Evolutionary conservation across 1,139 yeast genomes (phyloP).

Genomic region (Protomyces macrosporus): DNA sequence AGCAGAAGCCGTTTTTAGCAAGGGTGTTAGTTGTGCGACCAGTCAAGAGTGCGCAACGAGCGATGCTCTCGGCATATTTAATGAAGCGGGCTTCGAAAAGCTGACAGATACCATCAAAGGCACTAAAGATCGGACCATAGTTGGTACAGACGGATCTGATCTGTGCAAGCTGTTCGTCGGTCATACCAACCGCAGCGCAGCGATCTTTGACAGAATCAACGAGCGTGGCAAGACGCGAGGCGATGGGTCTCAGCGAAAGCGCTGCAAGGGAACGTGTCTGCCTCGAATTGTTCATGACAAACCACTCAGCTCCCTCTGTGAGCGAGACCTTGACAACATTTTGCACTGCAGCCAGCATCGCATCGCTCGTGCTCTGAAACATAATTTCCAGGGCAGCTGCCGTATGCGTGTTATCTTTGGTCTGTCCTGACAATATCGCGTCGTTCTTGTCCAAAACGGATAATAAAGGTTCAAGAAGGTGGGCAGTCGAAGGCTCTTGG

Average conservation of each 20-base stretch:
- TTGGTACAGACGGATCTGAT: neutral
- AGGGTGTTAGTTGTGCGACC: slow-evolving; percentile 41
- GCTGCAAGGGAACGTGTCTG: neutral
- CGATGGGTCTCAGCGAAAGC: neutral
- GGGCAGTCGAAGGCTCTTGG: too few species aligned
- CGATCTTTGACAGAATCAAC: neutral
- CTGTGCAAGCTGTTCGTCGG: too few species aligned
- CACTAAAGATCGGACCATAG: slow-evolving; percentile 3
- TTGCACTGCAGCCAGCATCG: slow-evolving; percentile 45
- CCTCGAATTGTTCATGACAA: neutral
- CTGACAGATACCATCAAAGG: neutral
- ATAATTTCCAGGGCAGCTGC: slow-evolving; percentile 56
- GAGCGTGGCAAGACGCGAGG: neutral
- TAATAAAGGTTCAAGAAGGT: too few species aligned
- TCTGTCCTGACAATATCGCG: too few species aligned
- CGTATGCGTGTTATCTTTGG: too few species aligned
- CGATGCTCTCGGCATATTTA: slow-evolving; percentile 37
- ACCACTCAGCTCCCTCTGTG: neutral
- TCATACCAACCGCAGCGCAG: too few species aligned
- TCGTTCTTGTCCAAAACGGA: too few species aligned
- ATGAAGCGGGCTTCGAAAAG: neutral
- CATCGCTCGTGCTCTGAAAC: slow-evolving; percentile 44
- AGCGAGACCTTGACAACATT: neutral
- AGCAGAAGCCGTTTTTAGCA: slow-evolving; percentile 85
- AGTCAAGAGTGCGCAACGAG: slow-evolving; percentile 39